Conservation (phyloP, 2,329 filamentous ascomycete species). For the Pseudonectria buxi region DNA sequence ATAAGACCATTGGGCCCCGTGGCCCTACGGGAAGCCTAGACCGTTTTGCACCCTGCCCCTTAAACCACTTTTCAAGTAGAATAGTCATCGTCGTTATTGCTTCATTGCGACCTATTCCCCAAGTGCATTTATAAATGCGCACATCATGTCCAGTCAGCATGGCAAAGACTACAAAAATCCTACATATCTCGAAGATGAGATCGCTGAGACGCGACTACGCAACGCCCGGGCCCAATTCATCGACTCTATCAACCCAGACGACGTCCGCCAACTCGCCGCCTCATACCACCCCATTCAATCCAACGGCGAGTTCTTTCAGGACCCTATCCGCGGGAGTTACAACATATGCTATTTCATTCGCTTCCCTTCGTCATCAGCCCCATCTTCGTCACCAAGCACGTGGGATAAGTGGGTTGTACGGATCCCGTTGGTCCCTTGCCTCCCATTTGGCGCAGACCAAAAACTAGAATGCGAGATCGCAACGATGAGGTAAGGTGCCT, state of each 20-base stretch:
- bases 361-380: conserved; percentile 3
- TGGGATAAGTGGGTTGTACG: conserved; percentile 11
- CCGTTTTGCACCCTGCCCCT: no score
- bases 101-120: no score
- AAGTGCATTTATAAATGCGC: no score
- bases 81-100: no score
- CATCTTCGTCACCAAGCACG: no score
- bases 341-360: conserved; percentile 16
- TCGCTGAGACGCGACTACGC: conserved; percentile 2
- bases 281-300: no score
- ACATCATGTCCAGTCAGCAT: no score
- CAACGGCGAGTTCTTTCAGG: conserved; percentile 10
- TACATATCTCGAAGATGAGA: no score
- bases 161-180: no score
- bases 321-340: conserved; percentile 8
- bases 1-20: no score
- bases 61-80: no score
- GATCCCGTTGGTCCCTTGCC: conserved; percentile 7
- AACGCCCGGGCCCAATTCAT: conserved; percentile 8
- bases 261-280: conserved; percentile 6
- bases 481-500: conserved; percentile 14
- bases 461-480: conserved; percentile 14
- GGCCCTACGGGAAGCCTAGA: no score
- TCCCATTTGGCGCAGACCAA: conserved; percentile 1
- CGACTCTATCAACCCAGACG: conserved; percentile 3